A percentile compares a stretch with the other conserved stretches of the same genome.
Evolutionary conservation across 495 filamentous ascomycete species (phyloP).

Genomic region (Aspergillus funiculosus): DNA sequence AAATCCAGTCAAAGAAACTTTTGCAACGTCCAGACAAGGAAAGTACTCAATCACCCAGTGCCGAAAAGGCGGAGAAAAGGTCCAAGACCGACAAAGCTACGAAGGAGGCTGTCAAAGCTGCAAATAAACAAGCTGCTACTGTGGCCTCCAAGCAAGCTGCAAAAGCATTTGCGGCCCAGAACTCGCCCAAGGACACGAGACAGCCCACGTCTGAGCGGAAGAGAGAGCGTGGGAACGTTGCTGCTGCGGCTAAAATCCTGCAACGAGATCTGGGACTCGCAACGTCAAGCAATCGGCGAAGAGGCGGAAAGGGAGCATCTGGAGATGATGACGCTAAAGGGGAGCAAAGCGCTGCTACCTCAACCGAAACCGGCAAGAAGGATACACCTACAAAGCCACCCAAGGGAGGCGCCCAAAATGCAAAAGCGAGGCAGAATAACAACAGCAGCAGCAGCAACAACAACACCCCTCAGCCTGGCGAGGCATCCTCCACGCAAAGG

Average conservation of each 20-base stretch:
- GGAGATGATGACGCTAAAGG: slow-evolving; percentile 31
- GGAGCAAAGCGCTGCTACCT: slow-evolving; percentile 24
- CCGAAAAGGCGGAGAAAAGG: slow-evolving; percentile 51
- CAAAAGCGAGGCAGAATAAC: slow-evolving; percentile 23
- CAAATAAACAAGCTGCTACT: slow-evolving; percentile 57
- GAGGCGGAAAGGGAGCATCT: slow-evolving; percentile 34
- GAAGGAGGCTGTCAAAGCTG: slow-evolving; percentile 74
- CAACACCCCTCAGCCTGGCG: slow-evolving; percentile 21
- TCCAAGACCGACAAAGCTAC: slow-evolving; percentile 54
- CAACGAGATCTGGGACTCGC: slow-evolving; percentile 87
- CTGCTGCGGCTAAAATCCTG: slow-evolving; percentile 75
- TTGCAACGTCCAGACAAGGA: slow-evolving; percentile 44
- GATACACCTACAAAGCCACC: slow-evolving; percentile 26
- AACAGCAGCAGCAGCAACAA: no score
- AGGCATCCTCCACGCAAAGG: slow-evolving; percentile 25
- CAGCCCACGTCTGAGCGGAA: slow-evolving; percentile 44
- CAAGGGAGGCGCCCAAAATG: slow-evolving; percentile 24
- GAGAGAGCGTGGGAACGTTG: slow-evolving; percentile 63
- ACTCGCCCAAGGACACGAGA: slow-evolving; percentile 28
- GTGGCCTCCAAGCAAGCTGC: slow-evolving; percentile 16
- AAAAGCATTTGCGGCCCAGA: slow-evolving; percentile 23
- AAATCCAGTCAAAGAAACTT: slow-evolving; percentile 48
- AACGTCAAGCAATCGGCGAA: slow-evolving; percentile 47
- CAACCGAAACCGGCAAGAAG: slow-evolving; percentile 33
- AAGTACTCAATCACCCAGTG: slow-evolving; percentile 19